Base-by-base conservation (phyloP, 495 filamentous ascomycete genomes). In the Clohesyomyces aquaticus region DNA sequence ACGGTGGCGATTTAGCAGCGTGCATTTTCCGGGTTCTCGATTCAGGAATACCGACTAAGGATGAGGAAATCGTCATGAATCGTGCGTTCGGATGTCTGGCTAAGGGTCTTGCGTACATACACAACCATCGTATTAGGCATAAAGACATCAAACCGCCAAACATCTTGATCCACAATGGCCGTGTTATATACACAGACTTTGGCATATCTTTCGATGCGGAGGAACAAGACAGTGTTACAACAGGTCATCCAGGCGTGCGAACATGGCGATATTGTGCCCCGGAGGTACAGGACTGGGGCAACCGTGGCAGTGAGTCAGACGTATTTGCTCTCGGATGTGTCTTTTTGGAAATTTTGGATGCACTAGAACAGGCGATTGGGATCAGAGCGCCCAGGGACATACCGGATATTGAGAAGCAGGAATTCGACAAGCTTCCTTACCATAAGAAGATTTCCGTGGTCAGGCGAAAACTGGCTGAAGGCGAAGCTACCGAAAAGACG, bases 161-260 rank as follows among this genome's bases (percentile, higher is more conserved):
- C 18, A 53, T 53, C 6, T 53, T 53, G 12, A 53, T 53, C 9
- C 50, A 53, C 23, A 18, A 28, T 35, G 50, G 18, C 25, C 50
- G 50, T 4, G 50, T 53, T 35, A 18, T 53, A 4, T 53, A 53
- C 21, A 53, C 50, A 18, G 28, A 53, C 21, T 53, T 53, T 18
- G 50, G 50, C 27, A 16, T 53, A 4, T 53, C 50, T 6, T 53
- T 32, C 18, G 50, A 53, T 35, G 22, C 28, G 14, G 21, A 18
- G 8, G 4, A 27, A 26, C 23, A 35, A 28, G 18, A 53, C 21
- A 53, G 8, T 26, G 14, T 22, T 9, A 28, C 50, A 6, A 18
- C 25, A 6, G 50, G 50, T 6, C 4, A 27, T 32, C 50, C 28
- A 18, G 50, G 18, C 4, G 50, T 12, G 10, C 25, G 4, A 8